Conservation (phyloP, 371 early-diverging fungal genomes). For the Mucor irregularis region DNA sequence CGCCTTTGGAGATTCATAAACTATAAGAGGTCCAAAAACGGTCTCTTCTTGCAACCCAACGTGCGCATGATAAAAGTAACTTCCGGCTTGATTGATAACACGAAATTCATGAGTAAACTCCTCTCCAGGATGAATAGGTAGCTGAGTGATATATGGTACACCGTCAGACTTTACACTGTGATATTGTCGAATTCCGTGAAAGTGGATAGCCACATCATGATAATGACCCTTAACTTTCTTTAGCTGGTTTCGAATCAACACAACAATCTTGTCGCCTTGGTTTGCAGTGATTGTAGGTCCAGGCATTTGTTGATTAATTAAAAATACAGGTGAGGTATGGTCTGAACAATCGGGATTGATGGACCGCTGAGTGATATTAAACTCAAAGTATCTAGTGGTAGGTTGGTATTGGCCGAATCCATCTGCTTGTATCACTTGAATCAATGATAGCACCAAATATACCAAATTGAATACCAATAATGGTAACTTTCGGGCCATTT, state of each 20-base stretch:
- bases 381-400: slow-evolving; percentile 22
- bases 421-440: background rate
- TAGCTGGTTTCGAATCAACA: slow-evolving; percentile 45
- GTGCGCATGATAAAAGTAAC: slow-evolving; percentile 62
- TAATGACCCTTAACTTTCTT: background rate
- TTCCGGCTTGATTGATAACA: slow-evolving; percentile 47
- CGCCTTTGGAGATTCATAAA: slow-evolving; percentile 35
- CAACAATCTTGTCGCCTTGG: slow-evolving; percentile 38
- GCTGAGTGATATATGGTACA: slow-evolving; percentile 60
- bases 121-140: slow-evolving; percentile 56
- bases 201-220: slow-evolving; percentile 41
- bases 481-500: background rate
- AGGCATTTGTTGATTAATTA: slow-evolving; percentile 51
- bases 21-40: slow-evolving; percentile 49
- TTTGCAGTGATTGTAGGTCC: slow-evolving; percentile 49
- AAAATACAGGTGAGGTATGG: slow-evolving; percentile 22
- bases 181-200: slow-evolving; percentile 48
- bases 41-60: slow-evolving; percentile 45
- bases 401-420: background rate
- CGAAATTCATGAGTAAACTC: slow-evolving; percentile 53
- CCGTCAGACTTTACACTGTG: slow-evolving; percentile 51
- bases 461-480: background rate
- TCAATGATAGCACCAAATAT: background rate
- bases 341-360: slow-evolving; percentile 43
- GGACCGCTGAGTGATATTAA: slow-evolving; percentile 28